These are phyloP conservation scores for Debaryomycetaceae sp. DNA, from an alignment of 1,139 yeast genomes.

Conservation along the genomic window DNA sequence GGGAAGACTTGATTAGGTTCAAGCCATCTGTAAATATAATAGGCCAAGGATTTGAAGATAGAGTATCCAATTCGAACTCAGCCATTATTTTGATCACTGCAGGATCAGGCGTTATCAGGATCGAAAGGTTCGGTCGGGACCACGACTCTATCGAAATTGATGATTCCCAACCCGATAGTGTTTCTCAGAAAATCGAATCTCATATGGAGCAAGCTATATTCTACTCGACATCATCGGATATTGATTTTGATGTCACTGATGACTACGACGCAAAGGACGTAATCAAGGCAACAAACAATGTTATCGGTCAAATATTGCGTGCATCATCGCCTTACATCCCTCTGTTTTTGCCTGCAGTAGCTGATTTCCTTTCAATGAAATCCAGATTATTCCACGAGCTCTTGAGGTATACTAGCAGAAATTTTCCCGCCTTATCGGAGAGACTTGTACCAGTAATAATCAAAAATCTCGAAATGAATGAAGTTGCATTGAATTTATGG, in stretches of 20 bases:
- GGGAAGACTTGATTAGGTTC: conserved; percentile 76
- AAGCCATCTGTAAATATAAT: conserved; percentile 51
- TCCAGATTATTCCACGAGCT: conserved; percentile 33
- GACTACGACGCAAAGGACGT: conserved; percentile 33
- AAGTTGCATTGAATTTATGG: conserved; percentile 54
- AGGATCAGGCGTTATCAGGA: conserved; percentile 59
- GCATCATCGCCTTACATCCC: conserved; percentile 42
- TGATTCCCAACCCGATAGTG: conserved; percentile 13
- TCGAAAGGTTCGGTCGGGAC: conserved; percentile 42
- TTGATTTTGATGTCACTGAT: conserved; percentile 53
- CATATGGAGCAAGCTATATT: conserved; percentile 82
- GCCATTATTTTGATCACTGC: conserved; percentile 50
- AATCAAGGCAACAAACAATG: conserved; percentile 45
- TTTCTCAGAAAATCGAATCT: conserved; percentile 49
- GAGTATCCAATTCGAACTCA: conserved; percentile 28
- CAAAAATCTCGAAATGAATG: conserved; percentile 53
- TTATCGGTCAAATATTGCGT: conserved; percentile 53
- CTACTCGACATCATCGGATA: conserved; percentile 45
- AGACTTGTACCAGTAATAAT: conserved; percentile 34
- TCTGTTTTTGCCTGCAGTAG: conserved; percentile 22
- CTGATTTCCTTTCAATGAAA: conserved; percentile 24
- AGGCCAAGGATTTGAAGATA: conserved; percentile 58
- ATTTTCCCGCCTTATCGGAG: conserved; percentile 39
- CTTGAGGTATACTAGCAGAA: conserved; percentile 41
- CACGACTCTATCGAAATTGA: conserved; percentile 16